These are phyloP conservation scores for Aspergillus caelatus DNA, from an alignment of 2,329 filamentous ascomycete species.

Conservation along the genomic window DNA sequence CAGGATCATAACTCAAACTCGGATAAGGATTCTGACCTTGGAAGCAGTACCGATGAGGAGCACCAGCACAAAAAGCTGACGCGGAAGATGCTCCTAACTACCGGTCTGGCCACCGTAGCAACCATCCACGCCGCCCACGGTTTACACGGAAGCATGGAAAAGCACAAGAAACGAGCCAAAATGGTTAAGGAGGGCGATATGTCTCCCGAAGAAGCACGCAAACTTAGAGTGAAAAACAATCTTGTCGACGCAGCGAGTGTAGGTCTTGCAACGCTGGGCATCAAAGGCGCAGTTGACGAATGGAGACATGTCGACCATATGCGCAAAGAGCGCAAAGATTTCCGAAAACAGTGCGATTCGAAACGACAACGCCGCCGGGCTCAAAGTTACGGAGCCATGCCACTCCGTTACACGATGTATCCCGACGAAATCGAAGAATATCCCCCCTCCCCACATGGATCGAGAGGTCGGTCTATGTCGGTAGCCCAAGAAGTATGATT, in stretches of 20 bases:
- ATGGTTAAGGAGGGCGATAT: constrained; percentile 67
- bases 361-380: constrained; percentile 46
- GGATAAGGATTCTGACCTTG: constrained; percentile 54
- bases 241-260: constrained; percentile 67
- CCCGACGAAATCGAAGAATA: constrained; percentile 38
- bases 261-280: constrained; percentile 67
- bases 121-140: constrained; percentile 70
- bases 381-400: constrained; percentile 24
- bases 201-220: constrained; percentile 62
- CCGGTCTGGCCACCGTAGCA: constrained; percentile 67
- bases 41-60: constrained; percentile 65
- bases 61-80: constrained; percentile 64
- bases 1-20: constrained; percentile 20
- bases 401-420: constrained; percentile 23
- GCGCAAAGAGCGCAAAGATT: constrained; percentile 58
- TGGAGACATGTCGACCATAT: constrained; percentile 70
- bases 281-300: constrained; percentile 67
- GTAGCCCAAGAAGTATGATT: constrained; percentile 11
- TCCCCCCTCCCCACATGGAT: constrained; percentile 8
- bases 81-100: constrained; percentile 67
- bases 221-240: constrained; percentile 65
- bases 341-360: constrained; percentile 51
- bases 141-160: constrained; percentile 65
- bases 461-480: constrained; percentile 15
- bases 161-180: constrained; percentile 62